Conservation (phyloP, 2,329 filamentous ascomycete species). For the Penicillium sp. region DNA sequence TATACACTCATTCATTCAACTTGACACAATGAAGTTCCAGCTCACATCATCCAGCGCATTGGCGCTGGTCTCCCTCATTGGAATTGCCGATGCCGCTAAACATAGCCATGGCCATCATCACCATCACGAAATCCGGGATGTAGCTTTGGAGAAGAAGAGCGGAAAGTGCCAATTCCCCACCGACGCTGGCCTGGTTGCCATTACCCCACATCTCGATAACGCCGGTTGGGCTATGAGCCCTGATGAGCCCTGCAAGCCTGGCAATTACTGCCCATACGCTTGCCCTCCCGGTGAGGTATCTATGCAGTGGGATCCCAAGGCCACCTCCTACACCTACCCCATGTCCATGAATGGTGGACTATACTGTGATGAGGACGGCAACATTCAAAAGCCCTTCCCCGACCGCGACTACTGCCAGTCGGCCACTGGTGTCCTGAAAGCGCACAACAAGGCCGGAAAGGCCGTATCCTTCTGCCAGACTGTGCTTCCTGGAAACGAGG, state of each 20-base stretch:
- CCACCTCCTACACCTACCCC: slow-evolving; percentile 63
- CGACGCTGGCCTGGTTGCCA: slow-evolving; percentile 61
- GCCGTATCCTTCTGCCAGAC: slow-evolving; percentile 73
- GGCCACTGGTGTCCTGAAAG: slow-evolving; percentile 62
- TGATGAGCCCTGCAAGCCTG: slow-evolving; percentile 64
- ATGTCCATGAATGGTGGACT: slow-evolving; percentile 73
- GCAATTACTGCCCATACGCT: slow-evolving; percentile 70
- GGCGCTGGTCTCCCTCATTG: slow-evolving; percentile 38
- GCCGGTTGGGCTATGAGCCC: slow-evolving; percentile 78
- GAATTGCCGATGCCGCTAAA: slow-evolving; percentile 35
- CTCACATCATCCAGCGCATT: slow-evolving; percentile 32
- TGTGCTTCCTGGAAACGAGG: slow-evolving; percentile 72
- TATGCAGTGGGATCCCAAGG: slow-evolving; percentile 71
- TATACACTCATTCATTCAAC: slow-evolving; percentile 1
- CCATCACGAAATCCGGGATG: slow-evolving; percentile 26
- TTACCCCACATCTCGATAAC: slow-evolving; percentile 63
- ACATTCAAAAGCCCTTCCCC: slow-evolving; percentile 66
- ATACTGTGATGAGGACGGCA: slow-evolving; percentile 64
- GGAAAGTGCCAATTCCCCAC: slow-evolving; percentile 62
- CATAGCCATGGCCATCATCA: slow-evolving; percentile 34
- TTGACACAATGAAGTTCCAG: slow-evolving; percentile 33
- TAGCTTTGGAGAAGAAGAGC: slow-evolving; percentile 51
- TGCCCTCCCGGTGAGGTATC: slow-evolving; percentile 72
- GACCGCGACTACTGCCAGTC: slow-evolving; percentile 65
- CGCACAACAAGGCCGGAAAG: slow-evolving; percentile 61